These are phyloP conservation scores for Pseudozyma thailandica DNA, from an alignment of 1,284 basidiomycete genomes.

Conservation along the genomic window DNA sequence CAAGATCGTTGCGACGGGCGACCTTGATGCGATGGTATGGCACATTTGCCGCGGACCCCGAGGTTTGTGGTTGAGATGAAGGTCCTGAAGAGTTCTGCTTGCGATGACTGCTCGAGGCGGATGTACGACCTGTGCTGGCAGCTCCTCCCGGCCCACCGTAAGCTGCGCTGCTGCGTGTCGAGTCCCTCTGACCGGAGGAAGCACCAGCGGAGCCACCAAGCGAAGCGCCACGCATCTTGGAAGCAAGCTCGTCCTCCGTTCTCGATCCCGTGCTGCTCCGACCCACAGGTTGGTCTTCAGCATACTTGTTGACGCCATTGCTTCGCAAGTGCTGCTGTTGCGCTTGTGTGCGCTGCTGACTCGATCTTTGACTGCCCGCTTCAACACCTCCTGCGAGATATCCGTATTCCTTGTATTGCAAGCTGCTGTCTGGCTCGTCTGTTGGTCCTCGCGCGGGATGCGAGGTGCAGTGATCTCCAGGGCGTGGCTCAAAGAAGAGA, in stretches of 20 bases:
- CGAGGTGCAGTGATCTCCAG: slow-evolving; percentile 76
- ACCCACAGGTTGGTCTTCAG: slow-evolving; percentile 46
- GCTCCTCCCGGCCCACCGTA: slow-evolving; percentile 17
- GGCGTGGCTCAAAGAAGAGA: slow-evolving; percentile 84
- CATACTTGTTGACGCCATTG: slow-evolving; percentile 41
- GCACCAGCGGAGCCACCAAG: slow-evolving; percentile 14
- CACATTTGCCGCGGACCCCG: slow-evolving; percentile 47
- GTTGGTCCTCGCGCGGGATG: slow-evolving; percentile 33
- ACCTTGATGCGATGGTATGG: slow-evolving; percentile 91
- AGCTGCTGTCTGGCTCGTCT: slow-evolving; percentile 16
- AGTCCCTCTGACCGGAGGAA: slow-evolving; percentile 30
- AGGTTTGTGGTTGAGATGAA: slow-evolving; percentile 19
- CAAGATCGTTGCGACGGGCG: slow-evolving; percentile 82
- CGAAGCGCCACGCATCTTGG: slow-evolving; percentile 39
- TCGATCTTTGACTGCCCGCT: slow-evolving; percentile 8
- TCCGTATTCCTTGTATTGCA: slow-evolving; percentile 45
- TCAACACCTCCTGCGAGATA: slow-evolving; percentile 32
- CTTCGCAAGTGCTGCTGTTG: slow-evolving; percentile 13
- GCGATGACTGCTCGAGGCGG: slow-evolving; percentile 42
- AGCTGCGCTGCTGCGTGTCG: slow-evolving; percentile 29
- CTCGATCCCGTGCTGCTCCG: slow-evolving; percentile 29
- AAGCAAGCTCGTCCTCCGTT: slow-evolving; percentile 30
- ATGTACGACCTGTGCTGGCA: slow-evolving; percentile 29
- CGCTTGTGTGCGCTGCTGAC: slow-evolving; percentile 16
- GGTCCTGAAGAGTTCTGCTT: slow-evolving; percentile 43